Percentiles rank a stretch among this genome's conserved stretches.
phyloP scores from a whole-genome alignment of 1,139 yeast species.

The Debaryomyces psychrophilus region DNA sequence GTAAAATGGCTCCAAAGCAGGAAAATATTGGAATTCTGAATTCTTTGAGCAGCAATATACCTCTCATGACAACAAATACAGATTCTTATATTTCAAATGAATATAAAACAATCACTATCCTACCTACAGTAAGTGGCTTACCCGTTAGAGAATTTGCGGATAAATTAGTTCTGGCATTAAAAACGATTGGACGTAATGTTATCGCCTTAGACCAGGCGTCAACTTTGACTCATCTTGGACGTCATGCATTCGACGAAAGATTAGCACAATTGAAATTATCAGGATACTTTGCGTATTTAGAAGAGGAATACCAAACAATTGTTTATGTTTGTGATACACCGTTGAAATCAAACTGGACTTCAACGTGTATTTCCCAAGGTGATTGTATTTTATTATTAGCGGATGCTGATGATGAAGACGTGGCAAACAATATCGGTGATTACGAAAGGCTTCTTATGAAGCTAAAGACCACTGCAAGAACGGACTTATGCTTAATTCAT shows the following conservation, averaged over 20 bases:
- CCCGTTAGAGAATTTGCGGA: conserved; percentile 88
- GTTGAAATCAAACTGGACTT: conserved; percentile 85
- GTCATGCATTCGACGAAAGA: conserved; percentile 86
- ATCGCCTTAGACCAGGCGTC: conserved; percentile 82
- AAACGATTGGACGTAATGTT: conserved; percentile 71
- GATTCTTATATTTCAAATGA: conserved; percentile 43
- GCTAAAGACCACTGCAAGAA: conserved; percentile 81
- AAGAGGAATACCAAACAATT: conserved; percentile 84
- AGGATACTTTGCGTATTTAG: conserved; percentile 88
- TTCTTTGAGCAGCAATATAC: conserved; percentile 13
- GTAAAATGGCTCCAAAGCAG: conserved; percentile 50
- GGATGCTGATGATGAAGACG: conserved; percentile 63
- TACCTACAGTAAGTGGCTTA: conserved; percentile 77
- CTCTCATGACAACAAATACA: conserved; percentile 28
- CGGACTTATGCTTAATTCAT: conserved; percentile 83
- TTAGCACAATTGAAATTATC: conserved; percentile 81
- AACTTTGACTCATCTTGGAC: conserved; percentile 78
- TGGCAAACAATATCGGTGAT: conserved; percentile 77
- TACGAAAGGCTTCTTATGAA: conserved; percentile 77
- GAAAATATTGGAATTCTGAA: conserved; percentile 15
- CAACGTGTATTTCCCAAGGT: conserved; percentile 91
- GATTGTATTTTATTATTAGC: conserved; percentile 81
- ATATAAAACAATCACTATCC: conserved; percentile 80
- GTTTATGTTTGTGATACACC: conserved; percentile 88
- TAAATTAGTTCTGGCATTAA: conserved; percentile 67